phyloP scores from a whole-genome alignment of 331 rosid genomes.

The Pyracantha coccinea region DNA sequence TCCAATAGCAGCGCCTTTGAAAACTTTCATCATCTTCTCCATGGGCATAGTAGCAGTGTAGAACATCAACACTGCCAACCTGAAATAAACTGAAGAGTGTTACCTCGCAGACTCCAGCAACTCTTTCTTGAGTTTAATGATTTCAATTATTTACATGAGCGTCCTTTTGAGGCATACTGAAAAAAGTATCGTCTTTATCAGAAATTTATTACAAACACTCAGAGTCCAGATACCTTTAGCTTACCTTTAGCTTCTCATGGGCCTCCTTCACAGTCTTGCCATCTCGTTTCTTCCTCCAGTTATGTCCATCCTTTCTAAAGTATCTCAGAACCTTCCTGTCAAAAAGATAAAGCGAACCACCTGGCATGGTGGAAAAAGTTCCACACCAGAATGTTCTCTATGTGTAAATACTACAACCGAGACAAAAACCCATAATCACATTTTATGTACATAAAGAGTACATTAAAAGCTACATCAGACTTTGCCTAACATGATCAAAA shows the following conservation, averaged over 20 bases:
- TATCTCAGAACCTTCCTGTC: constrained; percentile 89
- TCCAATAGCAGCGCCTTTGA: constrained; percentile 95
- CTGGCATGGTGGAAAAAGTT: constrained; percentile 34
- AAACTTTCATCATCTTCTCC: constrained; percentile 90
- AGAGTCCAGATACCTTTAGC: constrained; percentile 16
- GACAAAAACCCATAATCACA: neutral
- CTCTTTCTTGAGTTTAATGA: neutral
- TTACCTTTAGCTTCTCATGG: constrained; percentile 92
- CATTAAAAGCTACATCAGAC: neutral
- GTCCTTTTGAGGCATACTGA: neutral
- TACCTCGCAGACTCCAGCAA: constrained; percentile 12
- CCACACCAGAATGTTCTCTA: neutral
- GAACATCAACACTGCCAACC: constrained; percentile 92
- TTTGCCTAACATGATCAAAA: neutral
- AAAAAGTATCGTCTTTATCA: neutral
- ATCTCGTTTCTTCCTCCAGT: constrained; percentile 93
- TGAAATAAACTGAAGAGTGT: constrained; percentile 45
- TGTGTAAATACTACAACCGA: neutral
- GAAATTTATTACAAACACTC: neutral
- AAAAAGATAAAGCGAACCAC: constrained; percentile 89
- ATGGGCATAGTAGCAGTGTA: constrained; percentile 93
- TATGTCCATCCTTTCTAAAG: constrained; percentile 92
- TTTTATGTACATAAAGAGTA: neutral
- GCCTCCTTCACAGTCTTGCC: constrained; percentile 97
- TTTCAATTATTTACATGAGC: neutral